Conservation (phyloP, 805 yeast genomes). For the Saccharomycopsis selenospora region DNA sequence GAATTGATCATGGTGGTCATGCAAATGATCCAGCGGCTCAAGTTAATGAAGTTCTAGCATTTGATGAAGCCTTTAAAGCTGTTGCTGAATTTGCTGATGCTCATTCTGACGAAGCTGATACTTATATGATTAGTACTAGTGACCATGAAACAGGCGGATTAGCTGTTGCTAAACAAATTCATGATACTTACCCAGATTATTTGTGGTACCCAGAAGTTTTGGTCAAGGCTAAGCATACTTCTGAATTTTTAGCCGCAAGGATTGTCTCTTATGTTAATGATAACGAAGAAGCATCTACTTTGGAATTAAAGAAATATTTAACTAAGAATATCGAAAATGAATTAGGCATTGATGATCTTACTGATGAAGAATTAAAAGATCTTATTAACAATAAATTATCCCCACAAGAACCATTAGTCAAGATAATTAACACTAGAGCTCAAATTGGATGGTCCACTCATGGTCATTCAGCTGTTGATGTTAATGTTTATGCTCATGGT, state of each 20-base stretch:
- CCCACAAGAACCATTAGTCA: constrained; percentile 46
- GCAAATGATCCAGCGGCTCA: constrained; percentile 92
- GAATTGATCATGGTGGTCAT: constrained; percentile 95
- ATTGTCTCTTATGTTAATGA: constrained; percentile 32
- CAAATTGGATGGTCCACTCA: constrained; percentile 95
- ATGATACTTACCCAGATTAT: constrained; percentile 70
- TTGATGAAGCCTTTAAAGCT: constrained; percentile 71
- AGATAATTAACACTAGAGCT: constrained; percentile 72
- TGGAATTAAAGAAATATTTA: constrained; percentile 39
- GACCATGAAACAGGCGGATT: constrained; percentile 97
- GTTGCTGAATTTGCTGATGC: constrained; percentile 63
- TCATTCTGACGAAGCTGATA: constrained; percentile 52
- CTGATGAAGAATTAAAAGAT: constrained; percentile 43
- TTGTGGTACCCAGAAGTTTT: constrained; percentile 80
- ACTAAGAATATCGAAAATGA: constrained; percentile 51
- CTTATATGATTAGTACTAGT: constrained; percentile 72
- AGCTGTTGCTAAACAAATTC: constrained; percentile 74
- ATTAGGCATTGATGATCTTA: constrained; percentile 57
- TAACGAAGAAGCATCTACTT: constrained; percentile 21
- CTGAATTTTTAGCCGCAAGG: constrained; percentile 55
- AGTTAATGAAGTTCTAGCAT: constrained; percentile 84
- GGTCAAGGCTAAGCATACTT: constrained; percentile 62
- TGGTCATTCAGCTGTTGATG: constrained; percentile 95
- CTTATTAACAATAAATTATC: constrained; percentile 32
- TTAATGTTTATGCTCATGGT: constrained; percentile 78